phyloP scores from a whole-genome alignment of 441 rosid species.

The Adansonia rubrostipa region DNA sequence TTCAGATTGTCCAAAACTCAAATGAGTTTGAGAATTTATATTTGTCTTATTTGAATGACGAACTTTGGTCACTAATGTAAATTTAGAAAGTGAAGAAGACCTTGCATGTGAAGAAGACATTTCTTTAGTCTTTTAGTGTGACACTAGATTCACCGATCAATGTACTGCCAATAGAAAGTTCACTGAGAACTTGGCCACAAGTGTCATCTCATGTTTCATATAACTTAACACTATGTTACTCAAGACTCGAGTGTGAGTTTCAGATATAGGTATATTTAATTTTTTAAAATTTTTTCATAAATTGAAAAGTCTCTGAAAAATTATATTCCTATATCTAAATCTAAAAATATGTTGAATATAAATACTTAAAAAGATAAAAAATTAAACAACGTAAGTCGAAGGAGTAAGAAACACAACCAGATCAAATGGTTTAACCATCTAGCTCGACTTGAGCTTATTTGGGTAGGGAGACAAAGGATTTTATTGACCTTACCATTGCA shows the following conservation, averaged over 20 bases:
- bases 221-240: no score
- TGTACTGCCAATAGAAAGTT: slow-evolving; percentile 27
- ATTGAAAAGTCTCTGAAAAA: no score
- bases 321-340: no score
- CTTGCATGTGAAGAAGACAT: slow-evolving; percentile 31
- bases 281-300: no score
- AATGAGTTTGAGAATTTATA: neutral
- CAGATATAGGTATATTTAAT: neutral
- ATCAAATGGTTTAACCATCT: neutral
- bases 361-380: neutral
- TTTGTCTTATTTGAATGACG: no score
- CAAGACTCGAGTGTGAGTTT: no score
- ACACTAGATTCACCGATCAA: neutral
- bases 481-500: neutral
- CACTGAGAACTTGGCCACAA: slow-evolving; percentile 12
- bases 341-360: no score
- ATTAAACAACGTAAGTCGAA: slow-evolving; percentile 4
- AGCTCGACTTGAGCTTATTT: neutral
- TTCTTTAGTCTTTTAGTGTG: slow-evolving; percentile 14
- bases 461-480: neutral
- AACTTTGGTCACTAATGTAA: no score
- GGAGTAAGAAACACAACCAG: neutral
- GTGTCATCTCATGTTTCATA: slow-evolving; percentile 13
- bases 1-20: neutral
- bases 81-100: neutral